Evolutionary conservation across 768 basidiomycete genomes (phyloP).

Genomic region (Leccinum disarticulatum): DNA sequence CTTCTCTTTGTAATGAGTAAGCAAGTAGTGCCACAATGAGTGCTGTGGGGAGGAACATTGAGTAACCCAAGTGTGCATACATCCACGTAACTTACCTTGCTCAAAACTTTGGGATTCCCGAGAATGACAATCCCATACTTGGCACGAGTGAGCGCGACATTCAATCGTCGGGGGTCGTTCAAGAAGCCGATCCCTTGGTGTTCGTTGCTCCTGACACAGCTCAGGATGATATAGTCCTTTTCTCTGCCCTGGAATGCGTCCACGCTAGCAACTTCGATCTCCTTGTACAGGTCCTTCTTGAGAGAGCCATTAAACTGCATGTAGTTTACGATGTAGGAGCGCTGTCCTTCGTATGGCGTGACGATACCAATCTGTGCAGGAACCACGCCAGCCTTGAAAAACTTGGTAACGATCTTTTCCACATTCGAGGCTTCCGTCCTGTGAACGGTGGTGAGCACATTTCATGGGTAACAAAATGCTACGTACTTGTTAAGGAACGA

Average conservation of each 20-base stretch:
- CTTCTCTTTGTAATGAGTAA: conserved; percentile 99
- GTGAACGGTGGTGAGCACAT: conserved; percentile 12
- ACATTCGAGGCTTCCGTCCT: conserved; percentile 99
- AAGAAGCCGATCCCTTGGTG: conserved; percentile 99
- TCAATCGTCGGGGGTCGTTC: conserved; percentile 94
- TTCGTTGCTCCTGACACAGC: conserved; percentile 97
- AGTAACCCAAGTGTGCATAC: conserved; percentile 8
- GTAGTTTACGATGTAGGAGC: conserved; percentile 97
- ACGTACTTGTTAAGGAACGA: conserved; percentile 90
- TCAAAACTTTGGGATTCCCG: conserved; percentile 99
- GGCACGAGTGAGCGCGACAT: conserved; percentile 95
- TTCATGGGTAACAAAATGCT: not conserved
- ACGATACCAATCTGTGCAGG: conserved; percentile 97
- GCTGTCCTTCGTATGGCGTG: conserved; percentile 98
- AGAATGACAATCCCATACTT: conserved; percentile 98
- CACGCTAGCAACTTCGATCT: conserved; percentile 97
- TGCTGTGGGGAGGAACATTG: conserved; percentile 55
- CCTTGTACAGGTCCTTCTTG: conserved; percentile 99
- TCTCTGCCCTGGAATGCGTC: conserved; percentile 99
- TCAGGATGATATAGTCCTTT: conserved; percentile 99
- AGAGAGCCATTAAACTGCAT: conserved; percentile 99
- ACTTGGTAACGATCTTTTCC: conserved; percentile 99
- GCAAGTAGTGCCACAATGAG: conserved; percentile 95
- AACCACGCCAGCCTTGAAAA: conserved; percentile 98
- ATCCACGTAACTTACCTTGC: conserved; percentile 69